Conservation (phyloP, 305 asterid species). For the Rubia occidens region DNA sequence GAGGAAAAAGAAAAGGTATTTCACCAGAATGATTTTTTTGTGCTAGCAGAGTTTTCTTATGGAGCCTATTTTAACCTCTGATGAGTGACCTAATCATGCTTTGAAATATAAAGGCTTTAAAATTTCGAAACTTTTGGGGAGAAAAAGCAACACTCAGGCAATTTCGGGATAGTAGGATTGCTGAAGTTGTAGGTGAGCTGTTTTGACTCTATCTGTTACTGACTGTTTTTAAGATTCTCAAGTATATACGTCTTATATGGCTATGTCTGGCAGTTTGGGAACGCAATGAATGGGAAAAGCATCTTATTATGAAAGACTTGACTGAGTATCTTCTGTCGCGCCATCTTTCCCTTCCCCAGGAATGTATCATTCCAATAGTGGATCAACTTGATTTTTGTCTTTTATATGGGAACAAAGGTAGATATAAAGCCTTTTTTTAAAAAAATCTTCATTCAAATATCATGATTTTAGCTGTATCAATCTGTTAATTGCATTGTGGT, state of each 20-base stretch:
- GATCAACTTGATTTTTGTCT: constrained; percentile 96
- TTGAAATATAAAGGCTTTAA: constrained; percentile 51
- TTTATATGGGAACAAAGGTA: constrained; percentile 55
- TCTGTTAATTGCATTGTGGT: constrained; percentile 11
- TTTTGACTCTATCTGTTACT: constrained; percentile 22
- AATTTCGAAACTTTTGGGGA: constrained; percentile 93
- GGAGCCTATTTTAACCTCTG: constrained; percentile 11
- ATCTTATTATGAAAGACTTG: constrained; percentile 74
- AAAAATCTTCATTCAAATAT: background rate
- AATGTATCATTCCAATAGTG: constrained; percentile 44
- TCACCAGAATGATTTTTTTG: constrained; percentile 15
- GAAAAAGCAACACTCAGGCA: constrained; percentile 79
- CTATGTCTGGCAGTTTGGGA: constrained; percentile 61
- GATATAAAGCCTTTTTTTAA: background rate
- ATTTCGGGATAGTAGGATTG: constrained; percentile 83
- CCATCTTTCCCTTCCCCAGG: constrained; percentile 71
- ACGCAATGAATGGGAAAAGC: constrained; percentile 66
- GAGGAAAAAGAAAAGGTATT: constrained; percentile 85
- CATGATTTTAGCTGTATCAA: constrained; percentile 8
- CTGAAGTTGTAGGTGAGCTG: constrained; percentile 85
- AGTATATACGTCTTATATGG: background rate
- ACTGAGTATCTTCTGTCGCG: constrained; percentile 62
- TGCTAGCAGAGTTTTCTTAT: constrained; percentile 13
- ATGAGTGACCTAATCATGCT: background rate
- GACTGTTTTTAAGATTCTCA: constrained; percentile 11